phyloP scores from a whole-genome alignment of 1,139 yeast species.

The Geotrichum klebahnii region DNA sequence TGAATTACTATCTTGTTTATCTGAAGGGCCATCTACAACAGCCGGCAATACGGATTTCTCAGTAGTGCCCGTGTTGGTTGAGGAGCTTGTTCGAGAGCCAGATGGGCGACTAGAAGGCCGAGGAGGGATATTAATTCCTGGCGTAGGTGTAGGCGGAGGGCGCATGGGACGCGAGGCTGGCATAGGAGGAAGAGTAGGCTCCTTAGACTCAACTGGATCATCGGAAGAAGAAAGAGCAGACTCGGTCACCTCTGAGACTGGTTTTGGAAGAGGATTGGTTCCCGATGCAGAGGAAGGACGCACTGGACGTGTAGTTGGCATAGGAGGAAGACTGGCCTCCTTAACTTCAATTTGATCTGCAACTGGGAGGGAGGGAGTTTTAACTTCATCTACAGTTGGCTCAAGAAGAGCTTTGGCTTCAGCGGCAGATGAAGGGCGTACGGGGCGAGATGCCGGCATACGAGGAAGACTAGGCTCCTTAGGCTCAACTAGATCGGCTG shows the following conservation, averaged over 20 bases:
- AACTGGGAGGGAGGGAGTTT: not conserved
- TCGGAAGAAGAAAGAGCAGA: not conserved
- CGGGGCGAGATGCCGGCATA: constrained; percentile 8
- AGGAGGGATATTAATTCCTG: not conserved
- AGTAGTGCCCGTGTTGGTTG: too few species aligned
- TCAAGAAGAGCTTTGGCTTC: not conserved
- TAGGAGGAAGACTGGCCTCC: not conserved
- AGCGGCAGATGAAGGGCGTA: not conserved
- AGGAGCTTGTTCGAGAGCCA: not conserved
- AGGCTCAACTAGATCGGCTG: not conserved
- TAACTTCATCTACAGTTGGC: not conserved
- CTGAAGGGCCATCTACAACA: too few species aligned
- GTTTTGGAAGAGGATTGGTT: not conserved
- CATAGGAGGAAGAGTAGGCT: not conserved
- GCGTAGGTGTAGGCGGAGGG: not conserved
- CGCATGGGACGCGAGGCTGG: not conserved
- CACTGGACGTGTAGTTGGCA: constrained; percentile 15
- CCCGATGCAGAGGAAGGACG: constrained; percentile 2
- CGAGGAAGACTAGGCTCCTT: not conserved
- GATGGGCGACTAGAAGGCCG: not conserved
- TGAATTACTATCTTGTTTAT: too few species aligned
- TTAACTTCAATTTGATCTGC: not conserved
- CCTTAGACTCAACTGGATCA: not conserved
- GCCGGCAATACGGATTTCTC: too few species aligned
- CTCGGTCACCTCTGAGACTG: not conserved